A percentile compares a stretch with the other conserved stretches of the same genome.
Evolutionary conservation across 805 yeast species (phyloP).

Genomic region (Kluyveromyces wickerhamii): DNA sequence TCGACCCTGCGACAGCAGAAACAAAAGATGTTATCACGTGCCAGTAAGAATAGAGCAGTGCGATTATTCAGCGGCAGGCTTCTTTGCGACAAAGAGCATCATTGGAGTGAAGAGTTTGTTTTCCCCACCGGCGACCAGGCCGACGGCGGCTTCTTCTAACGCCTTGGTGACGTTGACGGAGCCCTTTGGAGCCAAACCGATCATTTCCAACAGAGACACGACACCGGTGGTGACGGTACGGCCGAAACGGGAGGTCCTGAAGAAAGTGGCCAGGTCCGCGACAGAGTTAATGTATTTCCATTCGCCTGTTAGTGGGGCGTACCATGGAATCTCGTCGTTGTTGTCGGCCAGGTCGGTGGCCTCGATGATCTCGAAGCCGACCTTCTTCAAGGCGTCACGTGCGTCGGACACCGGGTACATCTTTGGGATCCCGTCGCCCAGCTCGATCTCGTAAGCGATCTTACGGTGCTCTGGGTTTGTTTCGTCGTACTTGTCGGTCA

Average conservation of each 20-base stretch:
- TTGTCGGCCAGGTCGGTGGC: constrained; percentile 76
- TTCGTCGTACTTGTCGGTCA: constrained; percentile 92
- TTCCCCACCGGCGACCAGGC: constrained; percentile 88
- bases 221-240: constrained; percentile 75
- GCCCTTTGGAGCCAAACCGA: constrained; percentile 91
- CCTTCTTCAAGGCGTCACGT: constrained; percentile 70
- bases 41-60: too few relatives aligned
- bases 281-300: constrained; percentile 78
- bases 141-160: constrained; percentile 93
- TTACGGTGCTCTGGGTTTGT: constrained; percentile 81
- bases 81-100: constrained; percentile 87
- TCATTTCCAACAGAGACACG: constrained; percentile 72
- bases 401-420: constrained; percentile 87
- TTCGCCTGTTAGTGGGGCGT: constrained; percentile 92
- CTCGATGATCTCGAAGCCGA: constrained; percentile 77
- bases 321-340: constrained; percentile 90
- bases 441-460: constrained; percentile 93
- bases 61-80: too few relatives aligned
- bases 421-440: constrained; percentile 98
- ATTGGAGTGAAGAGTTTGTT: constrained; percentile 91
- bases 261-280: constrained; percentile 70
- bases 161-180: constrained; percentile 85
- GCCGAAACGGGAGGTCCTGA: constrained; percentile 84
- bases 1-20: too few relatives aligned
- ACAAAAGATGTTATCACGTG: too few relatives aligned